Base-by-base conservation (phyloP, 805 yeast genomes). In the Scheffersomyces spartinae region DNA sequence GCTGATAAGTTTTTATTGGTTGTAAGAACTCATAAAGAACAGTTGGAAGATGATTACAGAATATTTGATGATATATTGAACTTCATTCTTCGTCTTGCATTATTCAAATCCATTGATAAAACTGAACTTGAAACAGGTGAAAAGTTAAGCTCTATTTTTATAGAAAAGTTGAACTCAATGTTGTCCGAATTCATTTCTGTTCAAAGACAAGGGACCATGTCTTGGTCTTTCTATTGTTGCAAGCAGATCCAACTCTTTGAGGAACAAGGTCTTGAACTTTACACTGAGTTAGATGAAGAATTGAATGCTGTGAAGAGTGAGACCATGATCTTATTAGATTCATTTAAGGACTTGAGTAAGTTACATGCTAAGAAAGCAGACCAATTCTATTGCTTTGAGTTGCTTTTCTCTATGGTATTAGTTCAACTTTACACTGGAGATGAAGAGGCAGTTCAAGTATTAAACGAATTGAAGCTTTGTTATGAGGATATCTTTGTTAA, bases 381-480 rank as follows among this genome's bases (percentile, higher is more conserved):
- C 30, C 68, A 71, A 36, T 45, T 75, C 33, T 55, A 57, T 30
- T 78, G 84, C 21, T 77, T 88, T 42, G 93, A 84, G 47, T 54
- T 82, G 18, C 55, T 88, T 23, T 69, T 81, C 29, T 77, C 95
- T 0, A 71, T 81, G 67, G 76, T 77, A 3, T 49, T 85, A 13
- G 44, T 88, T 9, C 94, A 84, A 46, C 60, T 86, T 17, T 85
- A 75, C 43, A 57, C 74, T 28, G 93, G 86, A 13, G 84, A 70
- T 36, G 59, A 74, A 5, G 96, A 88, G 32, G 76, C 94, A 1
- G 69, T 80, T 5, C 61, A 71, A 17, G 73, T 83, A 10, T 57
- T 88, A 18, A 74, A 72, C 15, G 97, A 88, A 44, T 51, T 88
- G 25, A 69, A 69, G 29, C 49, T 63, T 14, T 75, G 82, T 33